Percentiles rank a stretch among this genome's conserved stretches.
Evolutionary conservation across 257 asterid genomes (phyloP).

Genomic region (Nicotiana knightiana): DNA sequence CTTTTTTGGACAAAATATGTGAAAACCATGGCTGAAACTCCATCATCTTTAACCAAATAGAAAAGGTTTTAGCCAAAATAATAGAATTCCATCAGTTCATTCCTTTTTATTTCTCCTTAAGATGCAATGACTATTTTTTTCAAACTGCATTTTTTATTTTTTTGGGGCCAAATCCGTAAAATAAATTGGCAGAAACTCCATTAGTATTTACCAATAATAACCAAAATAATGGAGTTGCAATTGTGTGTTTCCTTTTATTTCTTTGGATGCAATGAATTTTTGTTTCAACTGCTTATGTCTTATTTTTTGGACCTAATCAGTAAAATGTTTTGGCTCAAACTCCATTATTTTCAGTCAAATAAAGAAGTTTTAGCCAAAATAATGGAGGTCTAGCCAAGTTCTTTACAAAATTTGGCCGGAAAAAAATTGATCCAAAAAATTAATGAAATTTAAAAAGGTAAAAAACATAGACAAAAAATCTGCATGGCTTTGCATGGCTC

Average conservation of each 20-base stretch:
- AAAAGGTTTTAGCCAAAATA: neutral
- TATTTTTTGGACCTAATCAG: neutral
- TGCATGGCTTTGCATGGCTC: neutral
- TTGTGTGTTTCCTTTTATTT: neutral
- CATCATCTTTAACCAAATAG: neutral
- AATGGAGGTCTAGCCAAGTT: neutral
- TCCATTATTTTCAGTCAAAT: neutral
- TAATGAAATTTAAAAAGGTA: neutral
- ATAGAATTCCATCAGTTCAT: neutral
- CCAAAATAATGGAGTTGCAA: neutral
- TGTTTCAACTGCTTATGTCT: neutral
- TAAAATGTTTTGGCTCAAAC: neutral
- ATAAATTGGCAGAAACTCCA: neutral
- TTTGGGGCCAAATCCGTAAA: neutral
- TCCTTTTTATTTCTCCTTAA: neutral
- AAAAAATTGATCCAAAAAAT: neutral
- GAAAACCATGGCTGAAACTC: neutral
- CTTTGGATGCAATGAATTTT: neutral
- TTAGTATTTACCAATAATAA: neutral
- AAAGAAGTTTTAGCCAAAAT: neutral
- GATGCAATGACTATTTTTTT: neutral
- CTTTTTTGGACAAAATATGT: neutral
- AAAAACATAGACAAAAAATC: neutral
- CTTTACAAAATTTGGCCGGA: neutral
- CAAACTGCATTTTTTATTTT: neutral